These are phyloP conservation scores for Mucor racemosus DNA, from an alignment of 371 early-diverging fungal species.

Conservation along the genomic window DNA sequence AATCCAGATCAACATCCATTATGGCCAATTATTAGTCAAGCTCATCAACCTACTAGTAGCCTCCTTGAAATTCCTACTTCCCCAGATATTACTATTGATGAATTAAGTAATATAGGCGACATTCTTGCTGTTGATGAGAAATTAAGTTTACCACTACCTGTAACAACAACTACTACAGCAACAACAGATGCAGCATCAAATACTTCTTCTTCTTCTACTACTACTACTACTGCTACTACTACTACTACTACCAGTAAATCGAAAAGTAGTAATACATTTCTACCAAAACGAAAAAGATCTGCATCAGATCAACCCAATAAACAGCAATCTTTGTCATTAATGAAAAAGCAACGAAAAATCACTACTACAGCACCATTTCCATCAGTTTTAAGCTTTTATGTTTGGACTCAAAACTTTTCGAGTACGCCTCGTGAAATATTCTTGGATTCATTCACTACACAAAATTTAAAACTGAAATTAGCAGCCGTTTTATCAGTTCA, in stretches of 20 bases:
- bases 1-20: slow-evolving; percentile 27
- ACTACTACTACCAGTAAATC: background rate
- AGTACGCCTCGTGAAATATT: slow-evolving; percentile 3
- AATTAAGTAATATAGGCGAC: background rate
- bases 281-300: background rate
- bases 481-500: slow-evolving; percentile 14
- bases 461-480: slow-evolving; percentile 18
- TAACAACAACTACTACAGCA: background rate
- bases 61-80: slow-evolving; percentile 13
- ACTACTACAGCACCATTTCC: background rate
- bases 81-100: slow-evolving; percentile 12
- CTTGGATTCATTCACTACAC: slow-evolving; percentile 15
- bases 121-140: background rate
- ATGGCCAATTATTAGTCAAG: slow-evolving; percentile 23
- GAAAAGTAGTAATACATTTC: background rate
- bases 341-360: background rate
- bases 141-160: background rate
- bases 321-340: background rate
- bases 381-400: slow-evolving; percentile 6
- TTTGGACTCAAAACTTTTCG: slow-evolving; percentile 16
- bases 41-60: slow-evolving; percentile 9
- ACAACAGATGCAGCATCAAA: no score
- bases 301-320: background rate
- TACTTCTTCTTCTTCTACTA: background rate
- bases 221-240: background rate